Evolutionary conservation across 2,329 filamentous ascomycete genomes (phyloP), one percentile per base, ranked within the genome.

Genomic region (Ceratocystis smalleyi): DNA sequence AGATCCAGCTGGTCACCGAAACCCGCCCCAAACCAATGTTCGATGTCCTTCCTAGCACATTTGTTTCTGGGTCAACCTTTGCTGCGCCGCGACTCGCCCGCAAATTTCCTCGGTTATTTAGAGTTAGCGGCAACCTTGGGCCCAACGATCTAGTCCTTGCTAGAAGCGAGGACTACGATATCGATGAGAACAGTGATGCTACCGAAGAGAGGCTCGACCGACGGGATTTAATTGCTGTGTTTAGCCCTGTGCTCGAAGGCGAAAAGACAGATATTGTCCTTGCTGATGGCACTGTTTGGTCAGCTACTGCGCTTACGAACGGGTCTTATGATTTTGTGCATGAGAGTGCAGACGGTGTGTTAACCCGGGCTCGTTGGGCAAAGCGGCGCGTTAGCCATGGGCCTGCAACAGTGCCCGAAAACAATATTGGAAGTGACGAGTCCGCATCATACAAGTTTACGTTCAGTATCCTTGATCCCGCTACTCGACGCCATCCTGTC

Each of bases 391-490:
- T 62, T 32, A 64, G 32, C 30, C 22, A 49, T 7, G 40, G 64
- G 79, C 76, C 55, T 65, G 70, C 61, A 61, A 51, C 67, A 64
- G 68, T 17, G 67, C 68, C 5, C 67, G 72, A 61, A 2, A 67
- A 72, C 2, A 68, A 69, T 0, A 68, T 73, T 1, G 30, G 54
- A 7, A 67, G 70, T 1, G 63, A 63, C 7, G 67, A 66, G 27
- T 54, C 65, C 12, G 27, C 65, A 5, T 7, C 65, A 24, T 76
- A 74, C 65, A 84, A 83, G 71, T 91, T 85, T 75, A 89, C 83
- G 7, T 92, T 92, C 71, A 90, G 86, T 74, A 83, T 89, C 67
- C 84, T 92, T 69, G 83, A 87, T 69, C 82, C 87, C 0, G 80
- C 81, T 59, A 82, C 81, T 7, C 79, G 86, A 43, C 82, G 85